Evolutionary conservation across 345 rosid species (phyloP), one percentile per base, ranked within the genome.

Genomic region (Trapa incisa): DNA sequence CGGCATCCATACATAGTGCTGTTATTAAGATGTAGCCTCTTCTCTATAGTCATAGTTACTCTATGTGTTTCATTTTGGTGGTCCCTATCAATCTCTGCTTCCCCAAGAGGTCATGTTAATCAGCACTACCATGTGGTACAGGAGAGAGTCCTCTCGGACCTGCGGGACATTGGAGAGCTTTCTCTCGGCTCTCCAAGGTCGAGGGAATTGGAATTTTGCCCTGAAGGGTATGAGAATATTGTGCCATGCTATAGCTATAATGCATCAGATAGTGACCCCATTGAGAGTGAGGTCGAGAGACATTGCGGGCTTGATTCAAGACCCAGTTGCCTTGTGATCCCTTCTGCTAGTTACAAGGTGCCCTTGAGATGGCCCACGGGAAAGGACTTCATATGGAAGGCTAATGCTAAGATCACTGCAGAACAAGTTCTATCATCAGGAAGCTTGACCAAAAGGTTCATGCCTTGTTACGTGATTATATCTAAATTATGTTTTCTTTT

Each of bases 291-390:
- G 67, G 69, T 75, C 69, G 93, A 85, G 68, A 89, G 96, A 68
- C 74, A 80, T 32, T 89, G 97, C 69, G 90, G 81, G 38, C 78
- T 72, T 62, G 81, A 79, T 32, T 76, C 78, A 2, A 83, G 74
- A 75, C 79, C 77, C 65, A 86, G 78, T 68, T 95, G 99, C 80
- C 74, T 89, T 52, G 85, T 78, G 4, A 82, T 86, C 67, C 90
- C 99, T 39, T 96, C 97, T 0, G 72, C 72, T 39, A 84, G 85
- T 11, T 95, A 95, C 77, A 83, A 77, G 75, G 79, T 95, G 67
- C 99, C 99, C 74, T 91, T 91, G 78, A 82, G 94, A 74, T 95
- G 97, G 99, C 97, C 99, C 12, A 87, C 92, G 3, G 99, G 99
- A 68, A 87, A 84, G 76, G 99, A 95, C 80, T 76, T 95, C 41